These are phyloP conservation scores for Raffaelea ambrosiae DNA, from an alignment of 2,329 filamentous ascomycete species.

Conservation along the genomic window DNA sequence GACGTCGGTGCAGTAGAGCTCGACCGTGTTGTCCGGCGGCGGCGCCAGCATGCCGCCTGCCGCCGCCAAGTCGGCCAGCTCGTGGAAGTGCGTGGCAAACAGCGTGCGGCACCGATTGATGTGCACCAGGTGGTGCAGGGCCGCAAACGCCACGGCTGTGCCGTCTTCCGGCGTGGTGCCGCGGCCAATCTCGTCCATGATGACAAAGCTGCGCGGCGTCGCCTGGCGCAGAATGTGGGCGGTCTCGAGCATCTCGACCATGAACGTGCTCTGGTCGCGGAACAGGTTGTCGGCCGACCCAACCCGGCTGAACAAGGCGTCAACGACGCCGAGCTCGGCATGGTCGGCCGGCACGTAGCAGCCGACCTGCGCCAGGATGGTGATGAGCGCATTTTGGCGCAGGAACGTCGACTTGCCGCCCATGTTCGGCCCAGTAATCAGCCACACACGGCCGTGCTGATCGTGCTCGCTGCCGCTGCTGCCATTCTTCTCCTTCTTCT, in stretches of 20 bases:
- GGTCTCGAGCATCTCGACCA: constrained; percentile 99
- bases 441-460: constrained; percentile 55
- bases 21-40: constrained; percentile 35
- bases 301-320: constrained; percentile 88
- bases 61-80: constrained; percentile 65
- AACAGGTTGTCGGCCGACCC: constrained; percentile 95
- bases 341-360: constrained; percentile 86
- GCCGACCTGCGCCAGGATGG: constrained; percentile 85
- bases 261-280: constrained; percentile 92
- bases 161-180: constrained; percentile 93
- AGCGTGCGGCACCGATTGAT: constrained; percentile 71
- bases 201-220: constrained; percentile 77
- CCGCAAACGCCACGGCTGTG: constrained; percentile 80
- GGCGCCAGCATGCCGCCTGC: constrained; percentile 34
- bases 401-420: constrained; percentile 94
- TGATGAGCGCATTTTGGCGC: constrained; percentile 90
- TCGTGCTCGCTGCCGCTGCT: constrained; percentile 24
- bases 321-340: constrained; percentile 83
- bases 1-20: constrained; percentile 83
- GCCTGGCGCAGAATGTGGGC: constrained; percentile 81
- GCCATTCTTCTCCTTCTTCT: background rate
- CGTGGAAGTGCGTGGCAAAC: constrained; percentile 95
- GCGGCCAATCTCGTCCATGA: constrained; percentile 96
- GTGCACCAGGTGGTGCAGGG: constrained; percentile 72
- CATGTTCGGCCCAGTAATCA: constrained; percentile 90